Evolutionary conservation across 495 filamentous ascomycete genomes (phyloP).

Genomic region (Oidiodendron maius): DNA sequence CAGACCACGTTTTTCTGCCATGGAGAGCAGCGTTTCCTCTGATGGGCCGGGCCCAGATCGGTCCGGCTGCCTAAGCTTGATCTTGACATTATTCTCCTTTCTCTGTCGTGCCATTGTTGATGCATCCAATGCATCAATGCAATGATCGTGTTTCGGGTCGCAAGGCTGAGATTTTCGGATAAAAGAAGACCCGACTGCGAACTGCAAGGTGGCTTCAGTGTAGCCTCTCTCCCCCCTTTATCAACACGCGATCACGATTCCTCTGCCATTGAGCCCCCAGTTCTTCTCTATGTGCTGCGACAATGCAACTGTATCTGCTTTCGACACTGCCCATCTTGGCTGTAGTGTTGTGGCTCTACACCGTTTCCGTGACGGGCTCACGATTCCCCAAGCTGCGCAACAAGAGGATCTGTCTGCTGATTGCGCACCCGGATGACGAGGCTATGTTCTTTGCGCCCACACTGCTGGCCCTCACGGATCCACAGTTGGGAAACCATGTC

Average conservation of each 20-base stretch:
- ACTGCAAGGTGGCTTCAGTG: too few relatives aligned
- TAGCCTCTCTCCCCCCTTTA: too few relatives aligned
- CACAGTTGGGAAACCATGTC: slow-evolving; percentile 73
- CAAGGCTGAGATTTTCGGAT: too few relatives aligned
- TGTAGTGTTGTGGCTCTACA: slow-evolving; percentile 49
- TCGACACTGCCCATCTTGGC: slow-evolving; percentile 55
- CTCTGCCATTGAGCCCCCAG: neutral
- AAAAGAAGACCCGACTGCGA: too few relatives aligned
- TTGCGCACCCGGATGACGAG: slow-evolving; percentile 97
- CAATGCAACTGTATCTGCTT: slow-evolving; percentile 24
- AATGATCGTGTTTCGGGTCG: too few relatives aligned
- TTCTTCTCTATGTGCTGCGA: neutral
- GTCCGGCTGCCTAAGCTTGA: slow-evolving; percentile 56
- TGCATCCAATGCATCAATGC: too few relatives aligned
- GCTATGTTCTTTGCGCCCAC: slow-evolving; percentile 99
- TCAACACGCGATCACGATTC: neutral
- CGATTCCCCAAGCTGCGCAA: slow-evolving; percentile 65
- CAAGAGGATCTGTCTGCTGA: slow-evolving; percentile 82
- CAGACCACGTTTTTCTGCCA: slow-evolving; percentile 54
- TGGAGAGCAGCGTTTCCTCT: slow-evolving; percentile 54
- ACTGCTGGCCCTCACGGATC: slow-evolving; percentile 70
- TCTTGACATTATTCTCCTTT: slow-evolving; percentile 41
- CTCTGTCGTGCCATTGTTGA: slow-evolving; percentile 30
- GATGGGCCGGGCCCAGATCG: slow-evolving; percentile 42
- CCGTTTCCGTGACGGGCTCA: slow-evolving; percentile 41